phyloP scores from a whole-genome alignment of 179 eudicot genomes.

The Monotropa hypopitys region DNA sequence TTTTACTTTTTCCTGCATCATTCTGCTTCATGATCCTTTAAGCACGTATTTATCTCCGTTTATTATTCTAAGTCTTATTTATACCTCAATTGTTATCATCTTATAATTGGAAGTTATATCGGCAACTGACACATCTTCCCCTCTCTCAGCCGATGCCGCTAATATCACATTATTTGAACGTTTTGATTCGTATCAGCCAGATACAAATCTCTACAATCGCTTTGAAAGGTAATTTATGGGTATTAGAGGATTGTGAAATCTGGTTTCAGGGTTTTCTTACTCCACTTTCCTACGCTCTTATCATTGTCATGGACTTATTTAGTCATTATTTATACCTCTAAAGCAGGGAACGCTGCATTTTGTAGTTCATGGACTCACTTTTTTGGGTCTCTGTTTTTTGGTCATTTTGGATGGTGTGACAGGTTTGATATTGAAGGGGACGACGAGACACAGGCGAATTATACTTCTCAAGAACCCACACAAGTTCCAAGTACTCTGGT shows the following conservation, averaged over 20 bases:
- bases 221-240: slow-evolving; percentile 55
- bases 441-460: slow-evolving; percentile 44
- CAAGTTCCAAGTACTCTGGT: slow-evolving; percentile 31
- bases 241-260: not conserved
- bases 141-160: slow-evolving; percentile 50
- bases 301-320: not conserved
- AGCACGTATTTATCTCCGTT: not conserved
- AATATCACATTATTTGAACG: slow-evolving; percentile 65
- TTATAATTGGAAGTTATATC: not conserved
- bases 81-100: not conserved
- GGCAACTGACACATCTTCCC: slow-evolving; percentile 7
- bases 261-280: not conserved
- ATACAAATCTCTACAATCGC: slow-evolving; percentile 31
- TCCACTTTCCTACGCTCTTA: not conserved
- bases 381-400: not conserved
- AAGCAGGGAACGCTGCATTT: not conserved
- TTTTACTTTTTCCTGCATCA: not conserved
- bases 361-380: not conserved
- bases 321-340: not conserved
- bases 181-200: slow-evolving; percentile 39
- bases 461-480: slow-evolving; percentile 32
- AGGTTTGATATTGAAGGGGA: slow-evolving; percentile 88
- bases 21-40: not conserved
- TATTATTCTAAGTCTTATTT: not conserved
- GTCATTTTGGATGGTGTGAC: slow-evolving; percentile 13